Evolutionary conservation across 305 asterid species (phyloP).

Genomic region (Plantago rigida): DNA sequence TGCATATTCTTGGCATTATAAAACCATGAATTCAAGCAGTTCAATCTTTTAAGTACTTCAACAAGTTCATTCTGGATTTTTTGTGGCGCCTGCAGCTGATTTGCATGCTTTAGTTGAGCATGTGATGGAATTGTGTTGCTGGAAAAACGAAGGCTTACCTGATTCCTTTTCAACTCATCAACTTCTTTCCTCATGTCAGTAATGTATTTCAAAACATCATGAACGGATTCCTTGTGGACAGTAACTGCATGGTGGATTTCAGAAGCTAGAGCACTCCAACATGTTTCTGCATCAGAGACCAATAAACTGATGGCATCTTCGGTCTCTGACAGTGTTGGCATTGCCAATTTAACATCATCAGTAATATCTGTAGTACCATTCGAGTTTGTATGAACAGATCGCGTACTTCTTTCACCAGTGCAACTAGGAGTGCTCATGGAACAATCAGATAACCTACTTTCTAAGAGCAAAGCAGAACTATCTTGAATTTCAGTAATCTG

Average conservation of each 20-base stretch:
- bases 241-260: slow-evolving; percentile 28
- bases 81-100: slow-evolving; percentile 30
- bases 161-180: slow-evolving; percentile 25
- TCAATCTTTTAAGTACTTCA: slow-evolving; percentile 32
- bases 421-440: slow-evolving; percentile 17
- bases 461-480: slow-evolving; percentile 23
- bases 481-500: slow-evolving; percentile 28
- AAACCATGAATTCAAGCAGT: slow-evolving; percentile 28
- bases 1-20: slow-evolving; percentile 24
- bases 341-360: slow-evolving; percentile 28
- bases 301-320: slow-evolving; percentile 26
- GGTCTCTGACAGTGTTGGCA: slow-evolving; percentile 28
- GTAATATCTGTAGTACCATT: slow-evolving; percentile 23
- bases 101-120: slow-evolving; percentile 19
- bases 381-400: slow-evolving; percentile 20
- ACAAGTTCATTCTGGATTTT: slow-evolving; percentile 34
- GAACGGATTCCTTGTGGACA: slow-evolving; percentile 29
- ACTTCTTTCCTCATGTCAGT: slow-evolving; percentile 29
- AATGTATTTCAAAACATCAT: slow-evolving; percentile 28
- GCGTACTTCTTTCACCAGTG: slow-evolving; percentile 20
- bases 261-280: slow-evolving; percentile 28
- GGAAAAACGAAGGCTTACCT: slow-evolving; percentile 20
- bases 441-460: slow-evolving; percentile 25
- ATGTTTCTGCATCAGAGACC: slow-evolving; percentile 30
- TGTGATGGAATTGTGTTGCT: slow-evolving; percentile 16